Evolutionary conservation across 306 rosid species (phyloP).

Genomic region (Vigna nakashimae): DNA sequence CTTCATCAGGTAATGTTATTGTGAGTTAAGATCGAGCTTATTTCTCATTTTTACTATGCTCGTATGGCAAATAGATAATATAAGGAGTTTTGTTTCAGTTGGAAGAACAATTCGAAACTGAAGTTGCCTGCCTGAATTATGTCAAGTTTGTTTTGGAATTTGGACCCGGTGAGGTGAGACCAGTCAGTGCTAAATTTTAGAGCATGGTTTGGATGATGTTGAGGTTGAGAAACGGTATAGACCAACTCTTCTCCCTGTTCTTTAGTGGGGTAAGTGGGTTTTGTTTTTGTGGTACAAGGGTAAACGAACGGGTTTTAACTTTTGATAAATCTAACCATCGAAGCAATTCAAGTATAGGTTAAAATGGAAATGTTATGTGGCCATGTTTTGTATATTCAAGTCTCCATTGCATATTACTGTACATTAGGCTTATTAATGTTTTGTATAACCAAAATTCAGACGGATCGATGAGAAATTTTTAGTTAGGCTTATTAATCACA

Average conservation of each 20-base stretch:
- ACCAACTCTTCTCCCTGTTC: slow-evolving; percentile 38
- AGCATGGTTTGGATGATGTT: slow-evolving; percentile 40
- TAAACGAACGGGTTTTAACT: slow-evolving; percentile 40
- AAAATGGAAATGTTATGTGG: slow-evolving; percentile 39
- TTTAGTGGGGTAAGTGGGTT: slow-evolving; percentile 33
- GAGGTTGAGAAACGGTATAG: slow-evolving; percentile 30
- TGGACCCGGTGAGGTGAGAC: slow-evolving; percentile 37
- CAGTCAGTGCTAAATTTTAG: slow-evolving; percentile 48
- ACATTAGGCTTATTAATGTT: background rate
- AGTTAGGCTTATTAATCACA: background rate
- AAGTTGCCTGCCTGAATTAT: slow-evolving; percentile 80
- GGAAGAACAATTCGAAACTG: slow-evolving; percentile 90
- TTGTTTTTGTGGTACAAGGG: background rate
- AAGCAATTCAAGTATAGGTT: slow-evolving; percentile 41
- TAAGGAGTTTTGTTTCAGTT: slow-evolving; percentile 63
- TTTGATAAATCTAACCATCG: slow-evolving; percentile 34
- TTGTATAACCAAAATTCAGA: no score
- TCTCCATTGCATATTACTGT: slow-evolving; percentile 44
- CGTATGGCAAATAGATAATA: slow-evolving; percentile 18
- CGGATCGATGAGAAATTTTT: background rate
- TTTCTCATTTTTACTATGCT: background rate
- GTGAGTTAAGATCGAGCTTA: background rate
- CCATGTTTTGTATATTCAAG: slow-evolving; percentile 35
- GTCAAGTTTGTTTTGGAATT: slow-evolving; percentile 41
- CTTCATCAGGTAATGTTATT: slow-evolving; percentile 68